phyloP scores from a whole-genome alignment of 2,329 filamentous ascomycete genomes.

The Arthrobotrys entomopaga region DNA sequence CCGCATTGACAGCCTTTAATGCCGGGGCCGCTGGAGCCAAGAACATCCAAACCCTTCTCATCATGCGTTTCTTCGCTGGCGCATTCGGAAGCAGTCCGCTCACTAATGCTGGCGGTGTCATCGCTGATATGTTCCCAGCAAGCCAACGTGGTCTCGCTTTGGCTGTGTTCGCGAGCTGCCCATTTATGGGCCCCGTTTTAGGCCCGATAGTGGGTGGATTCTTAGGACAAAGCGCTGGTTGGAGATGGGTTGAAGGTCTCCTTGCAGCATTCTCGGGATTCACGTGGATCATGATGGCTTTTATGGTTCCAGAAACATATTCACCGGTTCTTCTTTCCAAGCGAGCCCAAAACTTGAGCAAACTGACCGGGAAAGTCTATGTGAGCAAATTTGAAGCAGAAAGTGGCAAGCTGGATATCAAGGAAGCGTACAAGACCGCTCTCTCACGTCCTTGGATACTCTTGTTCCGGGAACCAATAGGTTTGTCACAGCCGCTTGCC shows the following conservation, averaged over 20 bases:
- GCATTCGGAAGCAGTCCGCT: constrained; percentile 71
- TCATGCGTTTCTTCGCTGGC: constrained; percentile 75
- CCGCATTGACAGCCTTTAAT: constrained; percentile 71
- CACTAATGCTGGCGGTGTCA: constrained; percentile 72
- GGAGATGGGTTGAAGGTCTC: constrained; percentile 76
- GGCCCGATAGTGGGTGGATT: constrained; percentile 78
- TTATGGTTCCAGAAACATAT: constrained; percentile 71
- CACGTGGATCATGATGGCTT: constrained; percentile 68
- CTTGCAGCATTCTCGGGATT: constrained; percentile 72
- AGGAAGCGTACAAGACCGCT: constrained; percentile 67
- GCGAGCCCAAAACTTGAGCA: constrained; percentile 67
- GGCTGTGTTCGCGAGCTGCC: constrained; percentile 73
- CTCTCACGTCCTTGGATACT: constrained; percentile 75
- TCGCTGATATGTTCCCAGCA: constrained; percentile 71
- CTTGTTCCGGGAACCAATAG: constrained; percentile 75
- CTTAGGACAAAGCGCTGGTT: constrained; percentile 71
- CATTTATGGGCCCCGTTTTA: constrained; percentile 73
- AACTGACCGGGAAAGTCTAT: constrained; percentile 69
- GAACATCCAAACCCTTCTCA: constrained; percentile 70
- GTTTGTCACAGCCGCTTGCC: not conserved
- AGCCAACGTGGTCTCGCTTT: constrained; percentile 69
- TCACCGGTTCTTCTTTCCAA: constrained; percentile 69
- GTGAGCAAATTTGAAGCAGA: constrained; percentile 67
- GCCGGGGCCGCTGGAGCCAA: constrained; percentile 69
- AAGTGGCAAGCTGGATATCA: constrained; percentile 64